phyloP scores from a whole-genome alignment of 2,329 filamentous ascomycete species.

The Sporothrix brasiliensis region DNA sequence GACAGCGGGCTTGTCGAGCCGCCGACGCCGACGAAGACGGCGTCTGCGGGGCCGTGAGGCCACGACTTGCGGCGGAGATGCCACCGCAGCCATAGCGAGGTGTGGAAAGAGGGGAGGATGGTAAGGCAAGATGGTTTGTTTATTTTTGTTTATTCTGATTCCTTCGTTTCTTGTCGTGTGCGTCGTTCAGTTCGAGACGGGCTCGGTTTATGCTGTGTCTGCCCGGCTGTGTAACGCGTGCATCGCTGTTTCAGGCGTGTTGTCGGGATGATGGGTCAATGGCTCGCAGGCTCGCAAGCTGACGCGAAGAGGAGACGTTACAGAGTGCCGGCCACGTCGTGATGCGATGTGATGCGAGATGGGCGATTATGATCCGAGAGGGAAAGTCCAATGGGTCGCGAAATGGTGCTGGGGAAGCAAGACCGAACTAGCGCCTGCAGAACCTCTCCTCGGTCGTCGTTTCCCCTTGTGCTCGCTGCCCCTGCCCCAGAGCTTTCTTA shows the following conservation, averaged over 20 bases:
- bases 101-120: background rate
- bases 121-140: too few relatives aligned
- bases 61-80: slow-evolving; percentile 18
- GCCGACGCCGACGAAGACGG: slow-evolving; percentile 54
- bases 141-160: background rate
- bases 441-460: slow-evolving; percentile 24
- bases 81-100: slow-evolving; percentile 27
- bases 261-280: background rate
- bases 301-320: slow-evolving; percentile 7
- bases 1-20: slow-evolving; percentile 73
- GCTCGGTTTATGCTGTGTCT: slow-evolving; percentile 1
- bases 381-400: slow-evolving; percentile 12
- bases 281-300: background rate
- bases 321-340: slow-evolving; percentile 12
- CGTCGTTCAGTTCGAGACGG: background rate
- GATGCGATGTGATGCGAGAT: slow-evolving; percentile 28
- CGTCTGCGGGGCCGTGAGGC: slow-evolving; percentile 17
- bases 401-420: slow-evolving; percentile 1
- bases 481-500: slow-evolving; percentile 26
- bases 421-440: slow-evolving; percentile 26
- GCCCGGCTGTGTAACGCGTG: slow-evolving; percentile 16
- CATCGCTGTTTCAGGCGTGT: background rate
- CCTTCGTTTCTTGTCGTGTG: background rate
- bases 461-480: slow-evolving; percentile 14
- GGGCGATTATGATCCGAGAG: slow-evolving; percentile 11